These are phyloP conservation scores for Phaeodactylum tricornutum DNA, from an alignment of 108 stramenopile genomes.

Conservation along the genomic window DNA sequence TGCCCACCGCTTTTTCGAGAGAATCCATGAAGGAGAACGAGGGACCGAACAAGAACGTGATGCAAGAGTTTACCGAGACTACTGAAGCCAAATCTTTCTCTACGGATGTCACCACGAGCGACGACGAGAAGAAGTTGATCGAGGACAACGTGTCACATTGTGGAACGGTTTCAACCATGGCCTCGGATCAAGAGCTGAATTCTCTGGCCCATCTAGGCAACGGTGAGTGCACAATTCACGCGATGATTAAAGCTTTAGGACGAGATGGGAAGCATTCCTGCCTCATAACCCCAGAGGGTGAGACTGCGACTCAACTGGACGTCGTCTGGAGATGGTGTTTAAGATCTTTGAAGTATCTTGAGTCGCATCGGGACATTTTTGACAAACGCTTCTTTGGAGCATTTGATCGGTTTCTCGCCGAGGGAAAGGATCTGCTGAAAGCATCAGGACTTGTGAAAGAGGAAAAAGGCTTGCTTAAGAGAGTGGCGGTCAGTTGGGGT, in stretches of 20 bases:
- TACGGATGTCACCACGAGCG: conserved; percentile 5
- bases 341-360: conserved; percentile 33
- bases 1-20: conserved; percentile 12
- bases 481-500: conserved; percentile 34
- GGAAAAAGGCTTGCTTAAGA: conserved; percentile 9
- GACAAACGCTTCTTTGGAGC: conserved; percentile 51
- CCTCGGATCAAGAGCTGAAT: not conserved
- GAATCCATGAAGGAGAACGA: conserved; percentile 5
- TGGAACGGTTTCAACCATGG: not conserved
- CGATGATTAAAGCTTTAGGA: conserved; percentile 27
- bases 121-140: conserved; percentile 9
- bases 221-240: conserved; percentile 11
- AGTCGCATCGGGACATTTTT: conserved; percentile 26
- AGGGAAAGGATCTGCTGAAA: conserved; percentile 35
- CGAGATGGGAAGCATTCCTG: conserved; percentile 27
- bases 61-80: not conserved
- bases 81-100: not conserved
- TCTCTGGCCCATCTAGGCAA: not conserved
- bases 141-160: not conserved
- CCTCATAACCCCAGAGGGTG: conserved; percentile 36
- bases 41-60: not conserved
- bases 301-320: conserved; percentile 33
- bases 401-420: conserved; percentile 49
- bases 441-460: conserved; percentile 6
- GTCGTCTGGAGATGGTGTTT: conserved; percentile 38